A percentile compares a stretch with the other conserved stretches of the same genome.
These are phyloP conservation scores for Malbranchea zuffiana DNA, from an alignment of 2,329 filamentous ascomycete genomes.

Conservation along the genomic window DNA sequence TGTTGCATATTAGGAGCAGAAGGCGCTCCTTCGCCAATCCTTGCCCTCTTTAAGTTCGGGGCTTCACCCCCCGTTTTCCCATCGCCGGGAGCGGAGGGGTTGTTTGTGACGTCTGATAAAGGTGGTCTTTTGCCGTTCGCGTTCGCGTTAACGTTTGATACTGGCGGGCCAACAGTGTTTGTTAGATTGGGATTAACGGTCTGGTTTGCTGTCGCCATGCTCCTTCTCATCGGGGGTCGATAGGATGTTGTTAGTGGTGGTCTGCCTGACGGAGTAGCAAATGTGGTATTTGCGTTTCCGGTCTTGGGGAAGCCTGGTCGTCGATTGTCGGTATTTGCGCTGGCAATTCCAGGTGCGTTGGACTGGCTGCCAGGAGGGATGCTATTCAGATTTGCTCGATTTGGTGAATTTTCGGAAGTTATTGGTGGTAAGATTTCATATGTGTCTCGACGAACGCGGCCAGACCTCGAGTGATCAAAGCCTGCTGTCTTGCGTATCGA, in stretches of 20 bases:
- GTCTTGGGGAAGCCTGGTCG: slow-evolving; percentile 5
- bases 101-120: slow-evolving; percentile 37
- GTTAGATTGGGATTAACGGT: slow-evolving; percentile 16
- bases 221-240: slow-evolving; percentile 36
- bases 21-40: slow-evolving; percentile 2
- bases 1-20: background rate
- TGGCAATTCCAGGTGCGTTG: background rate
- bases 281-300: slow-evolving; percentile 11
- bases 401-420: slow-evolving; percentile 5
- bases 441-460: slow-evolving; percentile 50
- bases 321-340: background rate
- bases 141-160: slow-evolving; percentile 9
- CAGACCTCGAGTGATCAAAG: slow-evolving; percentile 67
- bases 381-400: slow-evolving; percentile 4
- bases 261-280: slow-evolving; percentile 19
- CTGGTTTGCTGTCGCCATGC: slow-evolving; percentile 21
- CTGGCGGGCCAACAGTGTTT: slow-evolving; percentile 17
- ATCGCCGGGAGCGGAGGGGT: slow-evolving; percentile 16
- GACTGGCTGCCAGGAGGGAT: slow-evolving; percentile 6
- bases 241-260: slow-evolving; percentile 32
- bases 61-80: slow-evolving; percentile 15
- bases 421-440: slow-evolving; percentile 11
- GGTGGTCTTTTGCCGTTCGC: slow-evolving; percentile 34
- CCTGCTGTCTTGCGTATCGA: slow-evolving; percentile 84
- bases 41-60: slow-evolving; percentile 11